Percentiles rank a stretch among this genome's conserved stretches.
Conservation (phyloP, 345 rosid genomes). For the Aquilaria malaccensis region DNA sequence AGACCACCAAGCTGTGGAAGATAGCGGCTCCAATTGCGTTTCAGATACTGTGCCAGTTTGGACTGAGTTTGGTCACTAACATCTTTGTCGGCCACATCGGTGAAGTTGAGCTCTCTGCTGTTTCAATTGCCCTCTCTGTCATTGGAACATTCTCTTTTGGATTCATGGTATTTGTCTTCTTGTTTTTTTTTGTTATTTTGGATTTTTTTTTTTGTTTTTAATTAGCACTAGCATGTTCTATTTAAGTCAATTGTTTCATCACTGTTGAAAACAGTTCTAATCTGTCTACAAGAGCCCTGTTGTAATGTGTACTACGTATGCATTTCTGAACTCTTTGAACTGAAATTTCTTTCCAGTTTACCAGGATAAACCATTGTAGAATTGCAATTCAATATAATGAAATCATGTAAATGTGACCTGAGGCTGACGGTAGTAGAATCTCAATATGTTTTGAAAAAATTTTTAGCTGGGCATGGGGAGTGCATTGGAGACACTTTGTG, state of each 20-base stretch:
- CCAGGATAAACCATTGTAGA: too few species aligned
- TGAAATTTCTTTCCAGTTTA: too few species aligned
- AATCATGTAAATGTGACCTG: too few species aligned
- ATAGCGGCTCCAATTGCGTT: conserved; percentile 56
- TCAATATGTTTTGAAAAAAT: too few species aligned
- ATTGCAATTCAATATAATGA: too few species aligned
- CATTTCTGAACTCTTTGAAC: too few species aligned
- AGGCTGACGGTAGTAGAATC: too few species aligned
- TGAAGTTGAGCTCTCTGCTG: conserved; percentile 58
- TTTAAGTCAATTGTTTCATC: too few species aligned
- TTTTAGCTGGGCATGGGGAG: conserved; percentile 92
- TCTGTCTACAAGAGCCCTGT: too few species aligned
- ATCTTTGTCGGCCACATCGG: conserved; percentile 71
- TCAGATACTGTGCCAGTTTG: conserved; percentile 44
- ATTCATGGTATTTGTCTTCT: conserved; percentile 35
- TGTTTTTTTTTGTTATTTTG: background rate
- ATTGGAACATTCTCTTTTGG: conserved; percentile 75
- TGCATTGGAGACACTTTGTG: conserved; percentile 84
- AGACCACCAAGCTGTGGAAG: conserved; percentile 53
- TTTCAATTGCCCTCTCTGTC: conserved; percentile 57
- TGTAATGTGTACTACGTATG: background rate
- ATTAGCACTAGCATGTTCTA: background rate
- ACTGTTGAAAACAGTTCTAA: too few species aligned
- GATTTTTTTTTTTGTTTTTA: background rate
- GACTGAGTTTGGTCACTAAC: conserved; percentile 41